These are phyloP conservation scores for Botrytis squamosa DNA, from an alignment of 2,329 filamentous ascomycete species.

Conservation along the genomic window DNA sequence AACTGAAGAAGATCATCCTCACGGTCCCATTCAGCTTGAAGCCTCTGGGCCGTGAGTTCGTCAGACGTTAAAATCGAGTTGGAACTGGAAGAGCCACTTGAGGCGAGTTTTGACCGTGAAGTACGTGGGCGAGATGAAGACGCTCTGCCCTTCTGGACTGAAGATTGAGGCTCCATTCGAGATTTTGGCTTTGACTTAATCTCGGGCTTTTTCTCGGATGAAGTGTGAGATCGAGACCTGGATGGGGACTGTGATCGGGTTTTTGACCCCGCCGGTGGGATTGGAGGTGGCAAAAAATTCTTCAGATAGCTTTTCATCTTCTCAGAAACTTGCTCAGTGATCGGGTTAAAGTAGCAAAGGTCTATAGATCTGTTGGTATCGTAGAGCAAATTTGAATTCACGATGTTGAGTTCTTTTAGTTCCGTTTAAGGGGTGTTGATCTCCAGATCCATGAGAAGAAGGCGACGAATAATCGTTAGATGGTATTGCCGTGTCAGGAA, in stretches of 20 bases:
- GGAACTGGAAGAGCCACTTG: neutral
- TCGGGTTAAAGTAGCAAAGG: neutral
- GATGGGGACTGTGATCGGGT: neutral
- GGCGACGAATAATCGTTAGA: neutral
- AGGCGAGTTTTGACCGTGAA: neutral
- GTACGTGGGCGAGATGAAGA: neutral
- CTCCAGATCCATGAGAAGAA: slow-evolving; percentile 10
- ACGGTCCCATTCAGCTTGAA: slow-evolving; percentile 19
- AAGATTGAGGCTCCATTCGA: neutral
- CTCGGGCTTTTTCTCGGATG: neutral
- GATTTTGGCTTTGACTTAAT: neutral
- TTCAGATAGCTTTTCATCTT: slow-evolving; percentile 19
- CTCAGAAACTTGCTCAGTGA: neutral
- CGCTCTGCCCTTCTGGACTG: neutral
- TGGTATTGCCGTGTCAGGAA: slow-evolving; percentile 11
- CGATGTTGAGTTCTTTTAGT: neutral
- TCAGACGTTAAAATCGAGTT: slow-evolving; percentile 1
- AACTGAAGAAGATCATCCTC: slow-evolving; percentile 17
- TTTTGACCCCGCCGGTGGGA: neutral
- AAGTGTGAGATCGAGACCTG: neutral
- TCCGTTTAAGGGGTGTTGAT: neutral
- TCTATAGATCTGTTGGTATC: slow-evolving; percentile 1
- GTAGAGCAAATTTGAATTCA: neutral
- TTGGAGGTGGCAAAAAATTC: slow-evolving; percentile 11
- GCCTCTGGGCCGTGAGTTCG: slow-evolving; percentile 13